Percentiles rank a stretch among this genome's conserved stretches.
Evolutionary conservation across 2,329 filamentous ascomycete genomes (phyloP).

Genomic region (Pseudopyrenochaeta lycopersici): DNA sequence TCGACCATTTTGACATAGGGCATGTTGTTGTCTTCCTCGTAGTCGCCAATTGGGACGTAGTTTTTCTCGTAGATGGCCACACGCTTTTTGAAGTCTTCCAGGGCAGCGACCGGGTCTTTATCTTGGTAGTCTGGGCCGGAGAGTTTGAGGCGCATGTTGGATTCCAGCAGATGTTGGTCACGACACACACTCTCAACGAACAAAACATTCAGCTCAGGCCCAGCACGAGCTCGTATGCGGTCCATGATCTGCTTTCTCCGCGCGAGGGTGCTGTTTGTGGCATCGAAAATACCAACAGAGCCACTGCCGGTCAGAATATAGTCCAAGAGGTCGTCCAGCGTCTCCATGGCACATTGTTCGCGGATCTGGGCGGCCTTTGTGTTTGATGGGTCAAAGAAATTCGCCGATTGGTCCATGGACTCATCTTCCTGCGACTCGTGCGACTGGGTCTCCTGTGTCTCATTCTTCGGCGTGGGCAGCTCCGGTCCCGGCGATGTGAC

Average conservation of each 20-base stretch:
- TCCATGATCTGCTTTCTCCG: slow-evolving; percentile 85
- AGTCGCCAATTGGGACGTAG: slow-evolving; percentile 88
- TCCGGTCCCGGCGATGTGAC: slow-evolving; percentile 46
- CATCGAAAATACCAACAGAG: slow-evolving; percentile 93
- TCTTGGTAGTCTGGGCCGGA: slow-evolving; percentile 95
- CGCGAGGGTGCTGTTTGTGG: slow-evolving; percentile 93
- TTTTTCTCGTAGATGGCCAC: slow-evolving; percentile 94
- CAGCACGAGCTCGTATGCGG: slow-evolving; percentile 81
- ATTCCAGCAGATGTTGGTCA: slow-evolving; percentile 83
- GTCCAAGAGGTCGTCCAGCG: slow-evolving; percentile 88
- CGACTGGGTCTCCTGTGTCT: background rate
- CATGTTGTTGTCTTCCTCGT: slow-evolving; percentile 89
- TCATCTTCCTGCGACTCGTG: slow-evolving; percentile 52
- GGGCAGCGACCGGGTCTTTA: slow-evolving; percentile 85
- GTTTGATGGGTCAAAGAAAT: slow-evolving; percentile 94
- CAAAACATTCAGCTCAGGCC: slow-evolving; percentile 84
- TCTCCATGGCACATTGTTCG: slow-evolving; percentile 91
- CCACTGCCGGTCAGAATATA: slow-evolving; percentile 85
- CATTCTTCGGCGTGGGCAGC: slow-evolving; percentile 28
- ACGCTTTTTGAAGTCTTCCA: slow-evolving; percentile 91
- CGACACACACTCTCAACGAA: slow-evolving; percentile 96
- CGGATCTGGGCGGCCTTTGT: slow-evolving; percentile 80
- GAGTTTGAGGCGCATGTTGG: slow-evolving; percentile 96
- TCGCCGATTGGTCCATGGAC: slow-evolving; percentile 84
- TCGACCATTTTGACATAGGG: slow-evolving; percentile 99